A percentile compares a stretch with the other conserved stretches of the same genome.
These are phyloP conservation scores for Ambrosia hybrid DNA, from an alignment of 140 eudicot genomes.

Conservation along the genomic window DNA sequence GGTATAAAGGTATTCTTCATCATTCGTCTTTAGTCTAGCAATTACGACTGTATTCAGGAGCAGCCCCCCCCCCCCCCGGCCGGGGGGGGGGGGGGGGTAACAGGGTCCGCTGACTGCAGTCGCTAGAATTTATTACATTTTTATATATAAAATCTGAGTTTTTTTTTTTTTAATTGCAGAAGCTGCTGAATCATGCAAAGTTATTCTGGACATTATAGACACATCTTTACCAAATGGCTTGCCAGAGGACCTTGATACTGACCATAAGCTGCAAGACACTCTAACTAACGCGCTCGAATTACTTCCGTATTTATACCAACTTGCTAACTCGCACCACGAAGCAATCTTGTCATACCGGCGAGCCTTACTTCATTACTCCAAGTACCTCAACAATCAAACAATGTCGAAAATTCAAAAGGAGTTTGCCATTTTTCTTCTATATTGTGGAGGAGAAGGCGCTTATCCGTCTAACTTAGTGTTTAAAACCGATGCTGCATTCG, in stretches of 20 bases:
- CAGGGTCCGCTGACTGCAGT: too few species aligned
- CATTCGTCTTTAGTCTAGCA: too few species aligned
- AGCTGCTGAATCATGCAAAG: slow-evolving; percentile 89
- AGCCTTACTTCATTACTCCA: slow-evolving; percentile 69
- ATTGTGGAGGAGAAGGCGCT: slow-evolving; percentile 63
- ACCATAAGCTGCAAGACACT: slow-evolving; percentile 85
- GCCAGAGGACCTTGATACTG: slow-evolving; percentile 70
- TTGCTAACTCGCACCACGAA: slow-evolving; percentile 61
- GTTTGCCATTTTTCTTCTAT: slow-evolving; percentile 78
- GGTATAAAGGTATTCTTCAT: slow-evolving; percentile 63
- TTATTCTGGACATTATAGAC: slow-evolving; percentile 78
- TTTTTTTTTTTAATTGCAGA: slow-evolving; percentile 52
- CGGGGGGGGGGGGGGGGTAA: too few species aligned
- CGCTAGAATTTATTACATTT: too few species aligned
- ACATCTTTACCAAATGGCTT: slow-evolving; percentile 84
- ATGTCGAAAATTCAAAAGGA: slow-evolving; percentile 69
- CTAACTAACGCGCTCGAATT: slow-evolving; percentile 64
- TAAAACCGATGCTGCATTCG: slow-evolving; percentile 61
- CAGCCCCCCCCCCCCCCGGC: too few species aligned
- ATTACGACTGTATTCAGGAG: background rate
- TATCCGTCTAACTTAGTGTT: slow-evolving; percentile 53
- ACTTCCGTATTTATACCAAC: slow-evolving; percentile 81
- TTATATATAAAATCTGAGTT: too few species aligned
- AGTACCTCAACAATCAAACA: slow-evolving; percentile 54
- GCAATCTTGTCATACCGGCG: slow-evolving; percentile 67